Percentiles rank a stretch among this genome's conserved stretches.
phyloP scores from a whole-genome alignment of 257 asterid genomes.

The Sherardia arvensis region DNA sequence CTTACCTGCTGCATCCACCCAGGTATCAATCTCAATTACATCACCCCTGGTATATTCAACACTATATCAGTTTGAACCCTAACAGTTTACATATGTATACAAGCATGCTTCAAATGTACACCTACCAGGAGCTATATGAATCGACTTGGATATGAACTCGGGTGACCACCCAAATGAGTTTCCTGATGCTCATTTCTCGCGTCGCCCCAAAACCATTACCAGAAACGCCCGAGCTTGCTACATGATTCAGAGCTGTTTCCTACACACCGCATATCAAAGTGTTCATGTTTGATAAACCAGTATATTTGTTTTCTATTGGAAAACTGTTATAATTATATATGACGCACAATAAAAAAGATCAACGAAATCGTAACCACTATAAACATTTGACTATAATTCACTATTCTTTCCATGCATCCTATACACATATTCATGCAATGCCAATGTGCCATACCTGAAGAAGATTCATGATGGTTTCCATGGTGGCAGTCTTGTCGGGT shows the following conservation, averaged over 20 bases:
- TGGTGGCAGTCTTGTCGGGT: constrained; percentile 81
- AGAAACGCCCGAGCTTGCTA: constrained; percentile 58
- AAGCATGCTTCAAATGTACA: not conserved
- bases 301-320: not conserved
- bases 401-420: too few species aligned
- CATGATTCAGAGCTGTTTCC: constrained; percentile 91
- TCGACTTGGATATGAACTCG: constrained; percentile 60
- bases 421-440: too few species aligned
- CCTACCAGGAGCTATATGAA: constrained; percentile 67
- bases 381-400: not conserved
- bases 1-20: constrained; percentile 92
- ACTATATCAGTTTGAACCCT: not conserved
- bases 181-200: constrained; percentile 70
- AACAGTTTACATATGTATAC: too few species aligned
- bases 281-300: not conserved
- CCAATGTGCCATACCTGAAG: constrained; percentile 86
- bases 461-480: constrained; percentile 91
- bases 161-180: constrained; percentile 82
- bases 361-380: not conserved
- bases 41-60: constrained; percentile 69
- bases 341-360: not conserved
- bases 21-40: constrained; percentile 77
- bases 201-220: constrained; percentile 86
- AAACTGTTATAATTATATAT: not conserved
- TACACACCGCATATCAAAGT: constrained; percentile 10